Evolutionary conservation across 2,329 filamentous ascomycete species (phyloP).

Genomic region (Neofusicoccum cordaticola): DNA sequence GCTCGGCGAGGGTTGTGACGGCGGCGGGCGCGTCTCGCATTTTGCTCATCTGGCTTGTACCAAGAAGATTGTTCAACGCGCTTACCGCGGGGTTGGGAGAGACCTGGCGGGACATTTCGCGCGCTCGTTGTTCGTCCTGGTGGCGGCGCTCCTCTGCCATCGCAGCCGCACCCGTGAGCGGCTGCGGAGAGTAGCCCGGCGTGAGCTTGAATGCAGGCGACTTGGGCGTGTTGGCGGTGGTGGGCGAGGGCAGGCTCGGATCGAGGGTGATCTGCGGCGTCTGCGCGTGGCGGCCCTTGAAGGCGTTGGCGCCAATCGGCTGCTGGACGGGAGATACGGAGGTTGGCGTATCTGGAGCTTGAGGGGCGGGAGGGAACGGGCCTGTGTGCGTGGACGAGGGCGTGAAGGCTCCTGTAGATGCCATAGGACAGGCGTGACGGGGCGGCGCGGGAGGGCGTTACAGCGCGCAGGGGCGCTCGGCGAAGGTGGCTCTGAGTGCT

Average conservation of each 20-base stretch:
- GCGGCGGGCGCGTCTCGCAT: slow-evolving; percentile 42
- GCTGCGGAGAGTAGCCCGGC: slow-evolving; percentile 39
- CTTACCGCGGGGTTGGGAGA: slow-evolving; percentile 48
- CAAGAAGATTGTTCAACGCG: slow-evolving; percentile 45
- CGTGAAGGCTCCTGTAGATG: slow-evolving; percentile 32
- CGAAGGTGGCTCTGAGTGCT: background rate
- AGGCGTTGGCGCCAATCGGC: slow-evolving; percentile 22
- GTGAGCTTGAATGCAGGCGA: slow-evolving; percentile 36
- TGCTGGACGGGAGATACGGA: slow-evolving; percentile 29
- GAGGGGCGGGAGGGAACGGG: slow-evolving; percentile 31
- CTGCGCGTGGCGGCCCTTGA: slow-evolving; percentile 19
- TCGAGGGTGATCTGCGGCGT: slow-evolving; percentile 21
- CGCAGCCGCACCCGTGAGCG: slow-evolving; percentile 48
- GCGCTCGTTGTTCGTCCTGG: slow-evolving; percentile 35
- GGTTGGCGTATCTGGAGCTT: slow-evolving; percentile 39
- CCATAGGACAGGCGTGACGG: slow-evolving; percentile 34
- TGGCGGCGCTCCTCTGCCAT: slow-evolving; percentile 48
- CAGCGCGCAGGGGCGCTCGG: background rate
- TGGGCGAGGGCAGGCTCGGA: slow-evolving; percentile 20
- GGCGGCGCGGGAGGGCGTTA: background rate
- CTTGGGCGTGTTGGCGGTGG: slow-evolving; percentile 41
- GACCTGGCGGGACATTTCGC: slow-evolving; percentile 37
- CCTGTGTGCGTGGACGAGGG: slow-evolving; percentile 42
- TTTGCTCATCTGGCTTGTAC: slow-evolving; percentile 41
- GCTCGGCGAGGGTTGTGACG: slow-evolving; percentile 46